Base-by-base conservation (phyloP, 805 yeast species). In the Lachancea mirantina region DNA sequence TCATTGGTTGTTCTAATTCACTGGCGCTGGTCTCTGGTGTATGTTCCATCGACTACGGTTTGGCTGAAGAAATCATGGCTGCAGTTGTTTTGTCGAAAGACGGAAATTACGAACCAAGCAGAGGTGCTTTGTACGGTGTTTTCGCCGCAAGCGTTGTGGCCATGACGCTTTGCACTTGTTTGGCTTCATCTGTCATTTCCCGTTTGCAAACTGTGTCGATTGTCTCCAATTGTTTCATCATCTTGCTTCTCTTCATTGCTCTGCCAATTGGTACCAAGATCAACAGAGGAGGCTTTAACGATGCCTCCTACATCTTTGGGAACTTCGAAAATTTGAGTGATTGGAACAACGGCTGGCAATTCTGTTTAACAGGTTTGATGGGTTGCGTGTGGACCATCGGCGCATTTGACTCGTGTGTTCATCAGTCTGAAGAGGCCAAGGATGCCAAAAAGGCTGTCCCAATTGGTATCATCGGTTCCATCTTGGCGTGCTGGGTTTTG, bases 341-440 rank as follows among this genome's bases (percentile, higher is more conserved):
- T 14, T 78, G 81, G 76, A 65, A 75, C 5, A 55, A 52, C 24
- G 81, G 81, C 15, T 74, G 78, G 75, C 65, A 74, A 63, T 45
- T 63, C 36, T 50, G 67, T 38, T 57, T 74, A 46, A 55, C 55
- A 32, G 62, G 70, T 8, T 69, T 75, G 66, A 67, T 75, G 72
- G 74, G 84, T 0, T 73, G 76, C 2, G 70, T 78, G 36, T 79
- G 88, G 87, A 76, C 83, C 14, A 76, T 78, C 53, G 80, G 82
- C 19, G 77, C 81, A 0, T 78, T 76, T 50, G 85, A 78, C 51
- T 69, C 80, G 5, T 73, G 78, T 46, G 73, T 78, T 32, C 85
- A 78, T 58, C 72, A 77, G 76, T 65, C 79, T 10, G 87, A 78
- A 52, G 85, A 78, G 50, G 78, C 79, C 19, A 62, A 63, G 32